Percentiles rank a stretch among this genome's conserved stretches.
Evolutionary conservation across 345 rosid genomes (phyloP).

Genomic region (Sonneratia alba): DNA sequence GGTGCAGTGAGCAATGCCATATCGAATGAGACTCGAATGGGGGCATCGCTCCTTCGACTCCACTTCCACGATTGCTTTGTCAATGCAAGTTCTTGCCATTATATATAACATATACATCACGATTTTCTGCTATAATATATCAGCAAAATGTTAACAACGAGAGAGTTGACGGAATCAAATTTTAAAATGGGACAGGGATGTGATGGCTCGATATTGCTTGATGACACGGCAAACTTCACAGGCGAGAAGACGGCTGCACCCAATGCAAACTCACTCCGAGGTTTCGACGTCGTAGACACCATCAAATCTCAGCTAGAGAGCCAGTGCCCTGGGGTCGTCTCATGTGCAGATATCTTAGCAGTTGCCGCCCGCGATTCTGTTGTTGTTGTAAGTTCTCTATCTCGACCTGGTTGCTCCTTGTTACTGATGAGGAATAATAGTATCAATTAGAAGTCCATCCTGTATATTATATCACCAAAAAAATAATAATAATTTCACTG

Average conservation of each 20-base stretch:
- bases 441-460: too few relatives aligned
- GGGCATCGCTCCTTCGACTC: conserved; percentile 32
- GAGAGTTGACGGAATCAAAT: background rate
- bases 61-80: conserved; percentile 50
- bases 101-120: background rate
- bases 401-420: too few relatives aligned
- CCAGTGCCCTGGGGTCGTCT: conserved; percentile 16
- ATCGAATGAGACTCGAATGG: conserved; percentile 19
- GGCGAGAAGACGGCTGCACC: conserved; percentile 13
- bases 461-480: too few relatives aligned
- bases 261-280: conserved; percentile 14
- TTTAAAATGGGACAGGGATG: conserved; percentile 12
- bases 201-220: conserved; percentile 18
- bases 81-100: conserved; percentile 15
- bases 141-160: background rate
- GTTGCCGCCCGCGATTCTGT: conserved; percentile 16
- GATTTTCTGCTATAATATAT: too few relatives aligned
- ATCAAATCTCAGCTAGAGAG: conserved; percentile 15
- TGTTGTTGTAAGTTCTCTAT: background rate
- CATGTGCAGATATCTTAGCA: conserved; percentile 22
- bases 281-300: conserved; percentile 13
- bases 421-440: too few relatives aligned
- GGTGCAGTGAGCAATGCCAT: conserved; percentile 16
- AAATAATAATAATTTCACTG: too few relatives aligned
- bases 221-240: conserved; percentile 8